Evolutionary conservation across 2,329 filamentous ascomycete species (phyloP).

Genomic region (Xylaria sp.): DNA sequence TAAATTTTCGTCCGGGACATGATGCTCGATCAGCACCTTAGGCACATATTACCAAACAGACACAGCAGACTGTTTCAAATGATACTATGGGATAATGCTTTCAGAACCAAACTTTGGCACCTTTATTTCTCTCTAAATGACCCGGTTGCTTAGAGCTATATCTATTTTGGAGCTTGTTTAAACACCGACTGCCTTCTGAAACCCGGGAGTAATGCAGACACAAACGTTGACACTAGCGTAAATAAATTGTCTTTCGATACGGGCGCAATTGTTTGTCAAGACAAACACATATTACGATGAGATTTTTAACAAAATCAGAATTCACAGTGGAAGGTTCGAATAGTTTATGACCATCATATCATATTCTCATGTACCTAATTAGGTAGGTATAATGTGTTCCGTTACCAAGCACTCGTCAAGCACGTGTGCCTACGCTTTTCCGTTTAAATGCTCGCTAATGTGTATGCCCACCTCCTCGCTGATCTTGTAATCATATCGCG

Average conservation of each 20-base stretch:
- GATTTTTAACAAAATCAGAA: neutral
- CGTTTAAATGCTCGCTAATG: conserved; percentile 7
- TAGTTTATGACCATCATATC: neutral
- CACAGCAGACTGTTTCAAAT: too few species aligned
- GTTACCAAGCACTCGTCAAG: neutral
- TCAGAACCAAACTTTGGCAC: too few species aligned
- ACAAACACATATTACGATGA: neutral
- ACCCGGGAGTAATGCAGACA: too few species aligned
- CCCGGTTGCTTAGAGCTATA: too few species aligned
- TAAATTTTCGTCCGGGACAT: neutral
- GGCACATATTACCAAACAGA: neutral
- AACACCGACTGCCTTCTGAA: neutral
- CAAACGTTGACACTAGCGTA: too few species aligned
- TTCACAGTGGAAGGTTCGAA: neutral
- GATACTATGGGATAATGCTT: too few species aligned
- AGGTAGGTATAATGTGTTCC: conserved; percentile 13
- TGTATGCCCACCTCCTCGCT: neutral
- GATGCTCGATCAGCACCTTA: neutral
- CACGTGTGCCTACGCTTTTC: neutral
- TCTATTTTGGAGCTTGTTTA: too few species aligned
- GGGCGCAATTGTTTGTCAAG: too few species aligned
- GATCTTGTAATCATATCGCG: neutral
- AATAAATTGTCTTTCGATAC: too few species aligned
- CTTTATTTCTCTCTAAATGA: too few species aligned
- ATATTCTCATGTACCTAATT: conserved; percentile 14